Evolutionary conservation across 1,284 basidiomycete genomes (phyloP), one percentile per base, ranked within the genome.

Genomic region (Cystobasidiaceae sp.): DNA sequence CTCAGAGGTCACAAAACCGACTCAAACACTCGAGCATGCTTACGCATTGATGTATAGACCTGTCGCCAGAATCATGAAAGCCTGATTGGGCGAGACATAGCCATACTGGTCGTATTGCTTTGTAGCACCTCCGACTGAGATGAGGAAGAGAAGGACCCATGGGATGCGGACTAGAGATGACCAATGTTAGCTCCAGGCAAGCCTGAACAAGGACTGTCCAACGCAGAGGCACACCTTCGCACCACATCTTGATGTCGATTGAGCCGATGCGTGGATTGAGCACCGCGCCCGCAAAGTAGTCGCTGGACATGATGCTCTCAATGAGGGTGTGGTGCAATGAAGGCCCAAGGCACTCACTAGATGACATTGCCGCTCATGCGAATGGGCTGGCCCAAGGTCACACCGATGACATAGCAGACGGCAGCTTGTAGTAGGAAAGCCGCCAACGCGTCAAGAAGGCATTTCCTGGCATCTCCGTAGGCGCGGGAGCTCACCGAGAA

Each of bases 41-140:
- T 93, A 98, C 52, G 94, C 94, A 74, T 98, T 97, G 72, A 97
- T 84, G 79, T 98, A 98, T 44, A 99, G 82, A 74, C 91, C 93
- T 7, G 93, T 97, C 0, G 93, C 94, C 57, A 97, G 82, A 68
- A 90, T 86, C 90, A 97, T 97, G 78, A 97, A 93, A 2, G 86
- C 86, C 89, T 97, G 93, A 79, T 97, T 97, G 0, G 91, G 88
- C 0, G 93, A 94, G 44, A 97, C 88, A 77, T 92, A 90, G 43
- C 94, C 94, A 72, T 88, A 86, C 45, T 84, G 80, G 74, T 97
- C 90, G 75, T 97, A 96, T 78, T 98, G 96, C 80, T 96, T 94
- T 80, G 90, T 90, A 21, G 86, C 89, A 62, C 93, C 94, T 39
- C 89, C 93, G 46, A 97, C 85, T 6, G 91, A 84, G 73, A 97